A percentile compares a stretch with the other conserved stretches of the same genome.
phyloP scores from a whole-genome alignment of 164 flowering plant genomes.

The Pachysandra terminalis region DNA sequence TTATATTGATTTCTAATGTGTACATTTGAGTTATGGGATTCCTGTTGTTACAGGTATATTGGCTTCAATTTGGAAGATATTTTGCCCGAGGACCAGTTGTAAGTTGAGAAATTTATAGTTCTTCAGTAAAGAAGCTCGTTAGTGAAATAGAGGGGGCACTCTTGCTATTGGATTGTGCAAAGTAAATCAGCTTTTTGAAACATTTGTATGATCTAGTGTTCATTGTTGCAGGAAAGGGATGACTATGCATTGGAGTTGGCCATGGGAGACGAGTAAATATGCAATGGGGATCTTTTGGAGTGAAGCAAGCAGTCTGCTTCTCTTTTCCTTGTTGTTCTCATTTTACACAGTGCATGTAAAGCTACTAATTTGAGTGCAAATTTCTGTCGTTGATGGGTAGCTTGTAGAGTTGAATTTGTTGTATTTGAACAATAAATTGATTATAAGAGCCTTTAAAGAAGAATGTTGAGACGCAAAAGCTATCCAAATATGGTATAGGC shows the following conservation, averaged over 20 bases:
- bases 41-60: constrained; percentile 64
- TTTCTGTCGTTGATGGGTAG: neutral
- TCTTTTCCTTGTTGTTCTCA: neutral
- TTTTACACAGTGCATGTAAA: neutral
- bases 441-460: too few relatives aligned
- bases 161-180: neutral
- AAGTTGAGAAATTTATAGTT: constrained; percentile 26
- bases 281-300: constrained; percentile 1
- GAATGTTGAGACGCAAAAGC: too few relatives aligned
- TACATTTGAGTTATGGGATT: neutral
- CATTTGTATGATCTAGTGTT: neutral
- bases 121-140: too few relatives aligned
- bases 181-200: neutral
- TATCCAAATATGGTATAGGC: too few relatives aligned
- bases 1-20: neutral
- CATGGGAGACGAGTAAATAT: constrained; percentile 64
- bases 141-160: neutral
- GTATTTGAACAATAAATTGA: neutral
- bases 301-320: constrained; percentile 4
- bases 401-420: neutral
- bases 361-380: neutral
- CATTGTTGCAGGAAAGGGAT: constrained; percentile 69
- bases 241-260: constrained; percentile 89
- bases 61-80: constrained; percentile 99
- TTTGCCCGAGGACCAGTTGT: constrained; percentile 94